Base-by-base conservation (phyloP, 2,329 filamentous ascomycete genomes). In the Cordyceps farinosa region DNA sequence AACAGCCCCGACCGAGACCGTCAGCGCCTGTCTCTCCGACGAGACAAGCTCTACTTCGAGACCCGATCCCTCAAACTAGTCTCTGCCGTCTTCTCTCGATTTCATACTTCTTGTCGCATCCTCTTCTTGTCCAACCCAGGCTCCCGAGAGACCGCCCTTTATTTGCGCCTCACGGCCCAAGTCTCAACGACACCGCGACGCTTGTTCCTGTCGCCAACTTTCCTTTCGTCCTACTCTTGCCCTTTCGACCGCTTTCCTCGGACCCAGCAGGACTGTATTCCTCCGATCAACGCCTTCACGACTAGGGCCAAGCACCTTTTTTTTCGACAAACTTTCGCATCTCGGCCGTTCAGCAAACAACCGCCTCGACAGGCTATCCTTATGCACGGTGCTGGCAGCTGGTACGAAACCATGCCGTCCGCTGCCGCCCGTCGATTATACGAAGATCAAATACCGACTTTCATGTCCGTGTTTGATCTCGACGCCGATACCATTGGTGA, bases 381-480 rank as follows among this genome's bases (percentile, higher is more conserved):
- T 29, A 30, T 30, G 56, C 32, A 44, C 52, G 42, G 27, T 27
- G 40, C 27, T 44, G 54, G 30, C 54, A 44, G 45, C 53, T 55
- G 65, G 55, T 59, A 45, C 44, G 65, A 66, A 66, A 85, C 76
- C 66, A 88, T 88, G 85, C 84, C 84, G 75, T 87, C 85, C 69
- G 83, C 86, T 68, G 80, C 85, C 64, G 80, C 84, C 60, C 79
- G 85, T 69, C 82, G 84, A 74, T 74, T 87, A 70, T 87, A 86
- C 74, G 85, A 88, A 79, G 86, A 88, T 72, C 86, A 88, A 75
- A 88, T 91, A 81, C 88, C 88, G 72, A 87, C 88, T 29, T 90
- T 91, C 70, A 90, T 90, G 87, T 88, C 88, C 63, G 88, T 91
- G 63, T 90, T 89, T 78, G 87, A 87, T 73, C 81, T 88, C 68